A percentile compares a stretch with the other conserved stretches of the same genome.
Evolutionary conservation across 257 asterid genomes (phyloP).

Genomic region (Lantana camara): DNA sequence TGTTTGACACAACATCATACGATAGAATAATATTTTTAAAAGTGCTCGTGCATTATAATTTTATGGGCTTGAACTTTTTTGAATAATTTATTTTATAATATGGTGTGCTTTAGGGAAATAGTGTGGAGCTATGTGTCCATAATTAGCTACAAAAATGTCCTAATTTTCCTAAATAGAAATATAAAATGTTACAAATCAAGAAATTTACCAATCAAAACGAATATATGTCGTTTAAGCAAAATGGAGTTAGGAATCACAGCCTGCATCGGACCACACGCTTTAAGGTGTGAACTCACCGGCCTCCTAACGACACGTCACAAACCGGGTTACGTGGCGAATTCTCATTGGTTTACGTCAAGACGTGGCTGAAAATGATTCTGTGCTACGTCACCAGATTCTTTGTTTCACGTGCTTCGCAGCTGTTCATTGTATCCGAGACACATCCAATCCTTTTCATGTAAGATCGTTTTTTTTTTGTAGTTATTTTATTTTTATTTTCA

Average conservation of each 20-base stretch:
- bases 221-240: not conserved
- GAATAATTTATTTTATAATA: not conserved
- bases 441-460: not conserved
- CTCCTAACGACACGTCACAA: slow-evolving; percentile 28
- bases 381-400: slow-evolving; percentile 24
- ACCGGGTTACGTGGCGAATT: slow-evolving; percentile 21
- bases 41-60: not conserved
- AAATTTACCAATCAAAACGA: not conserved
- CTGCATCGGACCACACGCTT: slow-evolving; percentile 13
- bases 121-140: too few relatives aligned
- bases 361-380: slow-evolving; percentile 13
- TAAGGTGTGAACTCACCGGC: slow-evolving; percentile 27
- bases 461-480: too few relatives aligned
- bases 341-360: slow-evolving; percentile 1
- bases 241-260: not conserved
- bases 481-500: too few relatives aligned
- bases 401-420: slow-evolving; percentile 4
- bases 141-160: too few relatives aligned
- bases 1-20: too few relatives aligned
- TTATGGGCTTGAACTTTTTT: too few relatives aligned
- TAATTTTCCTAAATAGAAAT: too few relatives aligned
- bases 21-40: too few relatives aligned
- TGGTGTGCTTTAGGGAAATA: too few relatives aligned
- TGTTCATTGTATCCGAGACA: not conserved
- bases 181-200: not conserved